Conservation (phyloP, 805 yeast genomes). For the Yarrowia sp. region DNA sequence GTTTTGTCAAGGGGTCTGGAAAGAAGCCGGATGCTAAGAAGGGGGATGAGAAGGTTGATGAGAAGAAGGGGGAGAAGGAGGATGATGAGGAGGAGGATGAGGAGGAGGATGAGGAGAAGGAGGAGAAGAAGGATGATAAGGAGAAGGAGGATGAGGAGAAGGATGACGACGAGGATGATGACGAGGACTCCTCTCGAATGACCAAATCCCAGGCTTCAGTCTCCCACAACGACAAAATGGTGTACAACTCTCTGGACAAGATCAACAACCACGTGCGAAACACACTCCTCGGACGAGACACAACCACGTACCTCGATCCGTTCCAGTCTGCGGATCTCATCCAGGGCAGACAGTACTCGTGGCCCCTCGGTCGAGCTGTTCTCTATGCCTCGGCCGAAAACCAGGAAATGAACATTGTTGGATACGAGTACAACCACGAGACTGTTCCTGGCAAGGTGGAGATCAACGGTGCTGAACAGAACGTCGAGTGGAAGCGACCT, state of each 20-base stretch:
- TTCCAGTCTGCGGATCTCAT: slow-evolving; percentile 81
- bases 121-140: neutral
- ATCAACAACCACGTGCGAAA: neutral
- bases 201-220: neutral
- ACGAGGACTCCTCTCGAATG: neutral
- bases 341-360: slow-evolving; percentile 81
- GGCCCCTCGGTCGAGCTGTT: slow-evolving; percentile 91
- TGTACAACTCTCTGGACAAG: neutral
- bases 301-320: slow-evolving; percentile 38
- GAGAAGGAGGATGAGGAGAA: neutral
- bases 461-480: slow-evolving; percentile 20
- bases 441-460: neutral
- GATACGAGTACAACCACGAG: slow-evolving; percentile 9
- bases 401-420: slow-evolving; percentile 9
- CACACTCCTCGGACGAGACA: neutral
- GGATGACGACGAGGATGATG: neutral
- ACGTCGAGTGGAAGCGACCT: slow-evolving; percentile 15
- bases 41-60: neutral
- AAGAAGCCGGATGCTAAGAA: neutral
- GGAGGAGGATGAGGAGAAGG: neutral
- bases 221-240: neutral
- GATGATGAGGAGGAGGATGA: neutral
- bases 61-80: too few species aligned
- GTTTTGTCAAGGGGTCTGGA: slow-evolving; percentile 3
- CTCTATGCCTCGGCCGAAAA: slow-evolving; percentile 73